phyloP scores from a whole-genome alignment of 2,329 filamentous ascomycete genomes.

The Elsinoe batatas region DNA sequence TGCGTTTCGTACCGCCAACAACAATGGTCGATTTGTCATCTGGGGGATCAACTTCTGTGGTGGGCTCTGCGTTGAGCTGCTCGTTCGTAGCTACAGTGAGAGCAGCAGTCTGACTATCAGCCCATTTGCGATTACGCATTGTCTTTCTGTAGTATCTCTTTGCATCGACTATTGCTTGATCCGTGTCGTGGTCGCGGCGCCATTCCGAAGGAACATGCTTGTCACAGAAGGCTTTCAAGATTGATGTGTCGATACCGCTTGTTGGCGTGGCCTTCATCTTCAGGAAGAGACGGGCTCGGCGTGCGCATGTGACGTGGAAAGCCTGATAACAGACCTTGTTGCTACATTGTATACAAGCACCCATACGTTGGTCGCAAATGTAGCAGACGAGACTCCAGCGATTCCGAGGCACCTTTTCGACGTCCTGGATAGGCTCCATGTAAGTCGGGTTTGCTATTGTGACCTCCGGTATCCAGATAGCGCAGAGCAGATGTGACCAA shows the following conservation, averaged over 20 bases:
- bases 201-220: constrained; percentile 89
- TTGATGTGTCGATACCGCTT: constrained; percentile 66
- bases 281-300: constrained; percentile 75
- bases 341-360: constrained; percentile 93
- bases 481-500: constrained; percentile 93
- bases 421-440: constrained; percentile 96
- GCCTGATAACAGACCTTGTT: constrained; percentile 96
- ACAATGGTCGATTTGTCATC: constrained; percentile 45
- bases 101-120: constrained; percentile 76
- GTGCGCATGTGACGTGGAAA: constrained; percentile 93
- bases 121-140: constrained; percentile 86
- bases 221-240: constrained; percentile 91
- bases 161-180: constrained; percentile 68
- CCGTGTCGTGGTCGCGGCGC: constrained; percentile 73
- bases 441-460: constrained; percentile 91
- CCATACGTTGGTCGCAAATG: constrained; percentile 95
- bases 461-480: constrained; percentile 97
- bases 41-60: constrained; percentile 24
- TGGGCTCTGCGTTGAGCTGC: constrained; percentile 39
- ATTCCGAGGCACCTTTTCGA: constrained; percentile 91
- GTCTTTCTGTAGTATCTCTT: constrained; percentile 81
- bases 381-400: constrained; percentile 90
- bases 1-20: constrained; percentile 50
- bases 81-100: constrained; percentile 61
- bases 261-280: constrained; percentile 94